Percentiles rank a stretch among this genome's conserved stretches.
Evolutionary conservation across 192 early-diverging fungal species (phyloP).

Genomic region (Coemansia sp.): DNA sequence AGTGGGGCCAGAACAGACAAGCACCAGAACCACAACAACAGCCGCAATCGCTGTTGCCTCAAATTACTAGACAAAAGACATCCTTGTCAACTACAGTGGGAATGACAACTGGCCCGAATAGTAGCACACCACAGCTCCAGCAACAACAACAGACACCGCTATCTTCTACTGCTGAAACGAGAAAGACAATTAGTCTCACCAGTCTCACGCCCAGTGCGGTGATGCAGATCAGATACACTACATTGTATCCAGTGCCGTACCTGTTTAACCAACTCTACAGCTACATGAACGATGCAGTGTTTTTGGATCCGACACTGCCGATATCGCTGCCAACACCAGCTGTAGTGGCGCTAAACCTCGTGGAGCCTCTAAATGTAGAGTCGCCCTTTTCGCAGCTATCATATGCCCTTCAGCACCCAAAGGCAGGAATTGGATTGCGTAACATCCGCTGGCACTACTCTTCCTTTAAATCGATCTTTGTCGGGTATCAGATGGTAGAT

Average conservation of each 20-base stretch:
- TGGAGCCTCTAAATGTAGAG: conserved; percentile 44
- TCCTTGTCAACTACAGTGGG: not conserved
- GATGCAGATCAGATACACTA: conserved; percentile 46
- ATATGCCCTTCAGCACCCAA: conserved; percentile 65
- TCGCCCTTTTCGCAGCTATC: conserved; percentile 57
- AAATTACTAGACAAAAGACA: too few species aligned
- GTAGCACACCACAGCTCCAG: not conserved
- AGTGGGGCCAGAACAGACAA: not conserved
- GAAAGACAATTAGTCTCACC: conserved; percentile 13
- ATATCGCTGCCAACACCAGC: conserved; percentile 31
- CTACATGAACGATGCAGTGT: conserved; percentile 30
- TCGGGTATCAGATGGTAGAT: conserved; percentile 82
- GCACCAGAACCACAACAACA: not conserved
- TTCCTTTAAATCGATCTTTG: conserved; percentile 66
- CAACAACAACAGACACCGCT: not conserved
- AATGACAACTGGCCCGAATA: not conserved
- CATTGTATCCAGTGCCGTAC: conserved; percentile 34
- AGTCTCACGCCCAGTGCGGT: conserved; percentile 37
- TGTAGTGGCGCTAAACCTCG: conserved; percentile 1
- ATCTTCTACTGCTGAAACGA: not conserved
- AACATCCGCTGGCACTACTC: conserved; percentile 85
- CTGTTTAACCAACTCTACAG: conserved; percentile 22
- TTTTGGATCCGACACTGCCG: conserved; percentile 20
- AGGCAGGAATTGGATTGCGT: conserved; percentile 62
- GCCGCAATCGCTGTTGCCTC: too few species aligned